A percentile compares a stretch with the other conserved stretches of the same genome.
Conservation (phyloP, 2,329 filamentous ascomycete genomes). For the Alternaria gansuensis region DNA sequence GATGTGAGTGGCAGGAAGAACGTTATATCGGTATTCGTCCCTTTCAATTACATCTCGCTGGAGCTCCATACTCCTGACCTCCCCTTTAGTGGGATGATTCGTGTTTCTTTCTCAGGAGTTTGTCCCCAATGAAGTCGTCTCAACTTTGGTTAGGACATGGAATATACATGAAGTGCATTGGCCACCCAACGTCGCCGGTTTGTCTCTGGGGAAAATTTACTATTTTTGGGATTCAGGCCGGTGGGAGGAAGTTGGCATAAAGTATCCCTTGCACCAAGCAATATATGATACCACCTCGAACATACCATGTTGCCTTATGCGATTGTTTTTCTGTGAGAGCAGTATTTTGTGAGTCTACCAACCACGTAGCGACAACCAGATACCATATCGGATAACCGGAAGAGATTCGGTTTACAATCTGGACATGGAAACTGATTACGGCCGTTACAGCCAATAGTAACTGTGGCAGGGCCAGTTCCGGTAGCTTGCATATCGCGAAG, state of each 20-base stretch:
- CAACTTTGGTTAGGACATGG: not conserved
- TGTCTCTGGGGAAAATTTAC: not conserved
- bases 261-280: conserved; percentile 81
- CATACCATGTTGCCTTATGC: conserved; percentile 25
- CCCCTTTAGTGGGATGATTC: not conserved
- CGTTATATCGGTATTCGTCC: not conserved
- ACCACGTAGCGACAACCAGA: conserved; percentile 71
- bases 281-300: conserved; percentile 76
- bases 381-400: conserved; percentile 93
- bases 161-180: not conserved
- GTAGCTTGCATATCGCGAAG: conserved; percentile 27
- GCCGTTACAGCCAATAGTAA: conserved; percentile 74
- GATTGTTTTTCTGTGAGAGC: not conserved
- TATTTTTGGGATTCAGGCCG: conserved; percentile 66
- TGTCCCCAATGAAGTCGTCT: not conserved
- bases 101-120: not conserved
- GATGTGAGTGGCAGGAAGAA: not conserved
- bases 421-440: conserved; percentile 85
- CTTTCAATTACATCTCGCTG: not conserved
- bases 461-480: conserved; percentile 73
- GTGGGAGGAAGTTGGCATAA: conserved; percentile 90
- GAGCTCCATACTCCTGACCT: too few relatives aligned
- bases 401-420: conserved; percentile 88
- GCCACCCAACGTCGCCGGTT: not conserved
- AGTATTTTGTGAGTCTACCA: conserved; percentile 17